These are phyloP conservation scores for Haematococcus sp. DNA, from an alignment of 139 green algal genomes.

Conservation along the genomic window DNA sequence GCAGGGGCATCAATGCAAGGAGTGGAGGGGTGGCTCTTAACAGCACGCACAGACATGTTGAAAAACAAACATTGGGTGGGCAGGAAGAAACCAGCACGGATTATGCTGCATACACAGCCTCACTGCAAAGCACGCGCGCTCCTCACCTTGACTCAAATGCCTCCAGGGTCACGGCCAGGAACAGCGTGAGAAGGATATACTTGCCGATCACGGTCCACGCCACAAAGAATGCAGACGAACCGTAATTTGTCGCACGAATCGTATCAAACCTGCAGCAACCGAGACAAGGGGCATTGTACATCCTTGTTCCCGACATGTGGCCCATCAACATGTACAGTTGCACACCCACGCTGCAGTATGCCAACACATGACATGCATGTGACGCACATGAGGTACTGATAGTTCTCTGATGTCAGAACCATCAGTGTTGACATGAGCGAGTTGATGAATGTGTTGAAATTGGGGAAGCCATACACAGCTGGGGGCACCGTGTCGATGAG, in stretches of 20 bases:
- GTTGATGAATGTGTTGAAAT: slow-evolving; percentile 65
- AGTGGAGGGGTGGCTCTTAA: too few relatives aligned
- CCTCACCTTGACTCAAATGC: slow-evolving; percentile 73
- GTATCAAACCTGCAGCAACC: slow-evolving; percentile 51
- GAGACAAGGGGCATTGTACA: too few relatives aligned
- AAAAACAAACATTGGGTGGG: too few relatives aligned
- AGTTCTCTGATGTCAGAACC: slow-evolving; percentile 71
- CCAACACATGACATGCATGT: too few relatives aligned
- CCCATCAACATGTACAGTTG: too few relatives aligned
- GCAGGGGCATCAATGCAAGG: too few relatives aligned
- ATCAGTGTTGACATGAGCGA: slow-evolving; percentile 60
- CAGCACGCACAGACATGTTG: too few relatives aligned
- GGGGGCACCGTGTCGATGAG: slow-evolving; percentile 1
- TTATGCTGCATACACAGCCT: too few relatives aligned
- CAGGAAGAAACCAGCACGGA: too few relatives aligned
- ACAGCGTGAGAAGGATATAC: slow-evolving; percentile 67
- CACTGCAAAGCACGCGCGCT: too few relatives aligned
- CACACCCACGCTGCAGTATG: too few relatives aligned
- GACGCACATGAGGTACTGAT: slow-evolving; percentile 26
- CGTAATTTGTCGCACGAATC: slow-evolving; percentile 50
- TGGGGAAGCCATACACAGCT: slow-evolving; percentile 42
- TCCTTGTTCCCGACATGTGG: too few relatives aligned
- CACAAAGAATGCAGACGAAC: slow-evolving; percentile 52
- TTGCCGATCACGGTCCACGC: slow-evolving; percentile 70
- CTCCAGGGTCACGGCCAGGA: slow-evolving; percentile 72